These are phyloP conservation scores for Clarireedia sp. DNA, from an alignment of 2,329 filamentous ascomycete species.

Conservation along the genomic window DNA sequence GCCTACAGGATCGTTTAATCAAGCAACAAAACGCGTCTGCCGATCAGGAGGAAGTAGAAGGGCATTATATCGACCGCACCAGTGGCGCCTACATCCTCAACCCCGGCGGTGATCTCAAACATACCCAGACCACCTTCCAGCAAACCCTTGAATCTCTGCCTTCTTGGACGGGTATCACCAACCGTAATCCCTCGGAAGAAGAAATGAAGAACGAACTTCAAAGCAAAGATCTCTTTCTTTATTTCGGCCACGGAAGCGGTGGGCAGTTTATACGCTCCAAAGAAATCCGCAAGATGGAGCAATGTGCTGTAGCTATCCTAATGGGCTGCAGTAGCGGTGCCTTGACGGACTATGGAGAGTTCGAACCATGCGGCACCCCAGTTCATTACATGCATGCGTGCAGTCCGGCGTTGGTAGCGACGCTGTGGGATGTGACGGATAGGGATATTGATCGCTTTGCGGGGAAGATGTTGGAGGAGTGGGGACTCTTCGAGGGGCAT, in stretches of 20 bases:
- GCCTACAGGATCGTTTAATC: conserved; percentile 67
- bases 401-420: conserved; percentile 78
- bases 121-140: conserved; percentile 70
- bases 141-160: conserved; percentile 55
- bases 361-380: conserved; percentile 84
- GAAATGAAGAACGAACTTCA: conserved; percentile 67
- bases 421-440: conserved; percentile 96
- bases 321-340: conserved; percentile 91
- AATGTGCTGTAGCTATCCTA: conserved; percentile 74
- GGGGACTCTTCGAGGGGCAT: conserved; percentile 56
- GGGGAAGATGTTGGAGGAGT: conserved; percentile 68
- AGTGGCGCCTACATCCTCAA: conserved; percentile 79
- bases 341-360: conserved; percentile 72
- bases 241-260: conserved; percentile 94
- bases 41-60: conserved; percentile 24
- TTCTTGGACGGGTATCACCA: conserved; percentile 63
- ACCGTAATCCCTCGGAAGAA: conserved; percentile 62
- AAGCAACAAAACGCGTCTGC: conserved; percentile 16
- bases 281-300: conserved; percentile 69
- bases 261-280: conserved; percentile 87
- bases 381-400: conserved; percentile 89
- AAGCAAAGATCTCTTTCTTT: conserved; percentile 66
- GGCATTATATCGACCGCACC: conserved; percentile 47
- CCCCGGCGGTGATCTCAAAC: conserved; percentile 72
- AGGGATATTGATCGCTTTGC: conserved; percentile 94